Conservation (phyloP, 345 rosid genomes). For the Citrus maxima region DNA sequence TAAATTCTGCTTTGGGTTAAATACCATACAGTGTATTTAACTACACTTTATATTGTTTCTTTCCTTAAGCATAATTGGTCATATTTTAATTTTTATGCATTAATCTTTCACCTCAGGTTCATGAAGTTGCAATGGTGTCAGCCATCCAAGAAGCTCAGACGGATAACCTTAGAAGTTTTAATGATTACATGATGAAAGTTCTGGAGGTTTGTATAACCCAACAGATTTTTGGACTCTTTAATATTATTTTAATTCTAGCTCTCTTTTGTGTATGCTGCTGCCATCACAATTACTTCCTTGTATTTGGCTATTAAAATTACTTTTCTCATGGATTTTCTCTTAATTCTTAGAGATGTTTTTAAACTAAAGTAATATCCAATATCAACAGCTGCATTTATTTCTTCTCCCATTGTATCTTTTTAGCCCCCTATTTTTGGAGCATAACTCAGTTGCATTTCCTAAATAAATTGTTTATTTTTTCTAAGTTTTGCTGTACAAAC, state of each 20-base stretch:
- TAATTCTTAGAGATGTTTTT: not conserved
- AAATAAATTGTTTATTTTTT: not conserved
- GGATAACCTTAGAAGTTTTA: constrained; percentile 86
- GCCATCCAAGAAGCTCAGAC: constrained; percentile 97
- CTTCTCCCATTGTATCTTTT: not conserved
- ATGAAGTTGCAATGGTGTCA: constrained; percentile 97
- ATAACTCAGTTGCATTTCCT: not conserved
- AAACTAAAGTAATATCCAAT: not conserved
- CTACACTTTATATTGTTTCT: not conserved
- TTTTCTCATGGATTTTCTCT: not conserved
- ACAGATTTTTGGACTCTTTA: not conserved
- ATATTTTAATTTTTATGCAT: not conserved
- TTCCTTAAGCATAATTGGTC: not conserved
- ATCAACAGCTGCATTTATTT: not conserved
- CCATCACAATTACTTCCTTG: not conserved
- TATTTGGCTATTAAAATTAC: not conserved
- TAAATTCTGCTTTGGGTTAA: not conserved
- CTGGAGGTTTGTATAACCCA: constrained; percentile 62
- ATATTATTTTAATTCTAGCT: not conserved
- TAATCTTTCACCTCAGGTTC: constrained; percentile 53
- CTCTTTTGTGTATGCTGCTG: not conserved
- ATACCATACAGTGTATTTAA: not conserved
- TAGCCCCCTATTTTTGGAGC: not conserved
- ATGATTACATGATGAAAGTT: constrained; percentile 93
- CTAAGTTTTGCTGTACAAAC: not conserved